Evolutionary conservation across 83 land plant genomes (phyloP).

Genomic region (Thuja plicata): DNA sequence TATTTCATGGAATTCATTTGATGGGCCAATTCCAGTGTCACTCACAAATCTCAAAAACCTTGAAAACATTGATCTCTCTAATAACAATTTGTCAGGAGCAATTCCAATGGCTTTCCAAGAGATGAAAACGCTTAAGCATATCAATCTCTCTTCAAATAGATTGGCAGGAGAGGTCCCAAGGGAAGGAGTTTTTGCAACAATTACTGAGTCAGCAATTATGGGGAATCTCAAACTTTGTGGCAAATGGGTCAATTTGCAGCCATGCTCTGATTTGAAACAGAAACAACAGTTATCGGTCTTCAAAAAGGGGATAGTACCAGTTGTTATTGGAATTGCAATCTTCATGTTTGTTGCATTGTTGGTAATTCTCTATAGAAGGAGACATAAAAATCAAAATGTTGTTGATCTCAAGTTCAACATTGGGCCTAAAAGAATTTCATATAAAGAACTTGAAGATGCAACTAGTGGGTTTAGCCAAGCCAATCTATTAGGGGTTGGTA

Average conservation of each 20-base stretch:
- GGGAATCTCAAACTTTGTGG: not conserved
- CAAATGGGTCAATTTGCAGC: not conserved
- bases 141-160: not conserved
- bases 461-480: not conserved
- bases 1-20: no score
- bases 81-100: not conserved
- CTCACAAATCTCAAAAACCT: no score
- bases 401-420: not conserved
- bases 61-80: no score
- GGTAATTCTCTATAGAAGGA: not conserved
- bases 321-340: not conserved
- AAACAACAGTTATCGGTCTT: not conserved
- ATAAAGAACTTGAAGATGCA: not conserved
- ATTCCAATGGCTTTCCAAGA: not conserved
- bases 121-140: not conserved
- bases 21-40: no score
- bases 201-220: not conserved
- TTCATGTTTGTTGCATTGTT: not conserved
- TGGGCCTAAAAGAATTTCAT: not conserved
- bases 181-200: not conserved
- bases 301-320: not conserved
- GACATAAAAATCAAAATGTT: not conserved
- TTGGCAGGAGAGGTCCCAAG: not conserved
- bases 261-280: not conserved
- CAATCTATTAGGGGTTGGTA: not conserved